Conservation (phyloP, 805 yeast genomes). For the Tetrapisispora nanseiensis region DNA sequence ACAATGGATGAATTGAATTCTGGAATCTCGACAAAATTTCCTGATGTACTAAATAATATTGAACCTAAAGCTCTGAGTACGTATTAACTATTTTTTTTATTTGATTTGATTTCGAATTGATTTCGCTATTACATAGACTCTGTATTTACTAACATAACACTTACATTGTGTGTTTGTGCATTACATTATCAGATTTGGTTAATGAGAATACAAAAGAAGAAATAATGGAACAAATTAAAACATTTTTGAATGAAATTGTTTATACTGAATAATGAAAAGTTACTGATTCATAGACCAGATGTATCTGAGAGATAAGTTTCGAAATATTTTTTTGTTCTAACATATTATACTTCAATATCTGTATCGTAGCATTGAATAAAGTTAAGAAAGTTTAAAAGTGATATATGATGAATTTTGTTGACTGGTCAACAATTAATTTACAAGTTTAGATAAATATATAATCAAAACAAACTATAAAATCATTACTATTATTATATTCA, state of each 20-base stretch:
- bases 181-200: constrained; percentile 37
- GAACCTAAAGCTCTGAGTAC: constrained; percentile 57
- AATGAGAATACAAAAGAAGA: constrained; percentile 56
- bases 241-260: constrained; percentile 45
- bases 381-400: background rate
- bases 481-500: constrained; percentile 1
- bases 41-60: constrained; percentile 39
- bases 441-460: background rate
- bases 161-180: background rate
- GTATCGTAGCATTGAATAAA: too few relatives aligned
- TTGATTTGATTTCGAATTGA: background rate
- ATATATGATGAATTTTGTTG: background rate
- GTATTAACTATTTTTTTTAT: too few relatives aligned
- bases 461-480: background rate
- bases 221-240: constrained; percentile 46
- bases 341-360: too few relatives aligned
- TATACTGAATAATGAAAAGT: constrained; percentile 27
- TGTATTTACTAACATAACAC: background rate
- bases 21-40: constrained; percentile 42
- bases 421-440: background rate
- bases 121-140: constrained; percentile 6
- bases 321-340: too few relatives aligned
- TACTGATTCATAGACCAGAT: too few relatives aligned
- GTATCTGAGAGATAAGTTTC: too few relatives aligned
- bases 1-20: constrained; percentile 39